Conservation (phyloP, 768 basidiomycete species). For the Megacollybia marginata region DNA sequence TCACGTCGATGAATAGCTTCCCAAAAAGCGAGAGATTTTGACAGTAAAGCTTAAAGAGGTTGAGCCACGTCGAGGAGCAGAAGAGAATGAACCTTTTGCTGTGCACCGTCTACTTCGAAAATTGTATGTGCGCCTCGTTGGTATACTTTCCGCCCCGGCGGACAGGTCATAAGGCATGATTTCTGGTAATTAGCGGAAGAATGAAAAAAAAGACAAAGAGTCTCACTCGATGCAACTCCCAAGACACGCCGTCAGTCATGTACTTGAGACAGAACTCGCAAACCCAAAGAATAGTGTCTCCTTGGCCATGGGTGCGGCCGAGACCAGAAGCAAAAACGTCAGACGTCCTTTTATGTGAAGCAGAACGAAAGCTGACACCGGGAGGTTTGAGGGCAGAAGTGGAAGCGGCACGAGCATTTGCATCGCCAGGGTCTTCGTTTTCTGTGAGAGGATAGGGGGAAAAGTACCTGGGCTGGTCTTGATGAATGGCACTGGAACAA, state of each 20-base stretch:
- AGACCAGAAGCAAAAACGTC: slow-evolving; percentile 64
- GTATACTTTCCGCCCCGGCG: slow-evolving; percentile 89
- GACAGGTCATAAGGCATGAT: slow-evolving; percentile 58
- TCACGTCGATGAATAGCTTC: slow-evolving; percentile 98
- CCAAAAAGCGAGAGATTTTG: slow-evolving; percentile 95
- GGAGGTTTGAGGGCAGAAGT: slow-evolving; percentile 69
- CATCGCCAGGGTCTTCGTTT: slow-evolving; percentile 46
- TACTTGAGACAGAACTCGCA: slow-evolving; percentile 98
- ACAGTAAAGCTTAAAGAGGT: slow-evolving; percentile 70
- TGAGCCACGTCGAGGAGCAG: neutral
- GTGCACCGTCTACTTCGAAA: slow-evolving; percentile 92
- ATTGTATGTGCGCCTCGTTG: slow-evolving; percentile 83
- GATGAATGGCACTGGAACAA: neutral
- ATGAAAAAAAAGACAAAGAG: slow-evolving; percentile 21
- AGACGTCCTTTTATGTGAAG: slow-evolving; percentile 59
- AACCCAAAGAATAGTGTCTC: slow-evolving; percentile 63
- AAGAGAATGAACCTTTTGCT: slow-evolving; percentile 55
- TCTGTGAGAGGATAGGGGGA: slow-evolving; percentile 85
- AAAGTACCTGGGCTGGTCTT: slow-evolving; percentile 62
- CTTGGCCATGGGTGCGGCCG: slow-evolving; percentile 37
- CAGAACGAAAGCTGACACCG: slow-evolving; percentile 30
- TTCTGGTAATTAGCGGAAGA: slow-evolving; percentile 33
- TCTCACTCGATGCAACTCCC: slow-evolving; percentile 58
- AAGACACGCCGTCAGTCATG: slow-evolving; percentile 66
- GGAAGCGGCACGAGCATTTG: slow-evolving; percentile 44